Base-by-base conservation (phyloP, 805 yeast species). In the Wickerhamiella dianesei region DNA sequence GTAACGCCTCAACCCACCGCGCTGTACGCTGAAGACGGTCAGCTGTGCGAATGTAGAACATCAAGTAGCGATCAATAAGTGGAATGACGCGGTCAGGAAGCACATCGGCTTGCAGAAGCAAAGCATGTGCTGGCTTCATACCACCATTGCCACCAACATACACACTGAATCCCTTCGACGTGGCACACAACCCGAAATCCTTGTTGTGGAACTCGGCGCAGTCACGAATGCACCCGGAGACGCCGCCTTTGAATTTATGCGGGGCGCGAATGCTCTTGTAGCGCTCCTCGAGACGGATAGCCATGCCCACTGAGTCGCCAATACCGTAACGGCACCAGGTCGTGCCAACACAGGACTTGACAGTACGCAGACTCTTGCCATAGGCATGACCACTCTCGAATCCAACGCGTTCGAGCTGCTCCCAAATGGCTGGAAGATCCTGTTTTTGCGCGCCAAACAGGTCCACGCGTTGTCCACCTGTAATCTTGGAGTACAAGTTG, bases 101-200 rank as follows among this genome's bases (percentile, higher is more conserved):
- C 18, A 60, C 65, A 50, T 61, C 65, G 2, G 64, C 57, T 22
- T 61, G 59, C 25, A 65, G 49, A 3, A 65, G 55, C 46, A 56
- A 61, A 0, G 66, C 68, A 53, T 64, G 68, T 2, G 69, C 68
- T 2, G 69, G 69, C 40, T 62, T 64, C 68, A 65, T 64, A 48
- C 68, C 69, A 41, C 69, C 69, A 48, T 65, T 65, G 21, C 68
- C 69, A 14, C 69, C 69, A 36, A 64, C 68, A 47, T 49, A 65
- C 18, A 65, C 64, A 46, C 62, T 64, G 50, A 55, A 65, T 1
- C 69, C 69, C 45, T 59, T 61, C 44, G 60, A 63, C 14, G 63
- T 67, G 13, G 68, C 65, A 52, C 67, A 63, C 0, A 64, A 54
- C 9, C 69, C 69, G 50, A 64, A 64, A 47, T 64, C 69, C 48